phyloP scores from a whole-genome alignment of 805 yeast genomes.

The Ogataea populi-albae region DNA sequence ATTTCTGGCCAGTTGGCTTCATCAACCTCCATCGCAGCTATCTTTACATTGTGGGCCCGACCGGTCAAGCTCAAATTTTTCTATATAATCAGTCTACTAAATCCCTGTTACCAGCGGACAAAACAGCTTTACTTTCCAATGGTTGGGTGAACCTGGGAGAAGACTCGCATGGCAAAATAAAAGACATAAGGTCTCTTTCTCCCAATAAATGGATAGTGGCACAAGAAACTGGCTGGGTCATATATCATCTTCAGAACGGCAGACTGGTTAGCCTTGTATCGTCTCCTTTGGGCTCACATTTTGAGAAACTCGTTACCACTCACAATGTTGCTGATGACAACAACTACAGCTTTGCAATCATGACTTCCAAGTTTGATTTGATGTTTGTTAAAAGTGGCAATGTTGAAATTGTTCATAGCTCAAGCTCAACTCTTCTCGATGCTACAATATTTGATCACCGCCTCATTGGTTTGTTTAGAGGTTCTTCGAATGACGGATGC shows the following conservation, averaged over 20 bases:
- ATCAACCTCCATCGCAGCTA: conserved; percentile 19
- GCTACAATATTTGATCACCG: background rate
- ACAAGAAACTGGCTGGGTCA: conserved; percentile 32
- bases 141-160: conserved; percentile 17
- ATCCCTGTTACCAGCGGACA: conserved; percentile 11
- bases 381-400: conserved; percentile 17
- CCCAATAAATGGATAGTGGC: conserved; percentile 20
- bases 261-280: conserved; percentile 19
- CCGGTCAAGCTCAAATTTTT: conserved; percentile 19
- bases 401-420: conserved; percentile 8
- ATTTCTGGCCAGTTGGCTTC: conserved; percentile 26
- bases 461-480: conserved; percentile 10
- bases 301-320: conserved; percentile 12
- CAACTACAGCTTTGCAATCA: conserved; percentile 16
- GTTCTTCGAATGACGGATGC: background rate
- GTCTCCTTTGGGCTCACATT: conserved; percentile 23
- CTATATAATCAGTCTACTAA: conserved; percentile 12
- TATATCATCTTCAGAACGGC: conserved; percentile 18
- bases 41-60: conserved; percentile 18
- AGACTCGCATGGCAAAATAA: conserved; percentile 20
- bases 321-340: background rate
- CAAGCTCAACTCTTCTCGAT: conserved; percentile 3
- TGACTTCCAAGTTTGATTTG: conserved; percentile 20
- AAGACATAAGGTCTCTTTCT: conserved; percentile 12
- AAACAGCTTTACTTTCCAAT: conserved; percentile 7